Conservation (phyloP, 169 alveolate genomes). For the Plasmodium falciparum region DNA sequence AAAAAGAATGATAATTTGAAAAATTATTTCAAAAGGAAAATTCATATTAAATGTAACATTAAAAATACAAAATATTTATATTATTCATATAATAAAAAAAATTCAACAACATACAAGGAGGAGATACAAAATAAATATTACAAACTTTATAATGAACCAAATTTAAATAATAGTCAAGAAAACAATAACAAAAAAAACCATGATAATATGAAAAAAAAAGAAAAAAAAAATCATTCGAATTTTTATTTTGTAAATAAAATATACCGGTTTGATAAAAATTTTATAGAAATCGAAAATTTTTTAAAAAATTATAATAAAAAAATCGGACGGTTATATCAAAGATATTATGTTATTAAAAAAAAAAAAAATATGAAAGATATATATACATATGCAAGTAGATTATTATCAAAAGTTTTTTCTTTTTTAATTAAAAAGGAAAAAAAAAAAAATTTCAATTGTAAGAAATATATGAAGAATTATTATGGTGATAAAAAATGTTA, state of each 20-base stretch:
- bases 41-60: no score
- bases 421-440: background rate
- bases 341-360: constrained; percentile 1
- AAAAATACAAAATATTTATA: no score
- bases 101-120: no score
- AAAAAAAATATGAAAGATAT: background rate
- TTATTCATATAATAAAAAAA: no score
- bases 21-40: no score
- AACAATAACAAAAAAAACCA: background rate
- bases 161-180: background rate
- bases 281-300: constrained; percentile 28
- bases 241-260: constrained; percentile 17
- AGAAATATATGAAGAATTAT: background rate
- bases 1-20: no score
- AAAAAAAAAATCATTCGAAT: background rate
- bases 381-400: constrained; percentile 2
- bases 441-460: background rate
- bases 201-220: background rate
- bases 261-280: constrained; percentile 32
- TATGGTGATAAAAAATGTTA: background rate
- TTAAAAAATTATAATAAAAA: constrained; percentile 20
- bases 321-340: background rate
- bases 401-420: constrained; percentile 14
- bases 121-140: no score
- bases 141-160: no score